Base-by-base conservation (phyloP, 2,329 filamentous ascomycete species). In the Fusarium nelsonii region DNA sequence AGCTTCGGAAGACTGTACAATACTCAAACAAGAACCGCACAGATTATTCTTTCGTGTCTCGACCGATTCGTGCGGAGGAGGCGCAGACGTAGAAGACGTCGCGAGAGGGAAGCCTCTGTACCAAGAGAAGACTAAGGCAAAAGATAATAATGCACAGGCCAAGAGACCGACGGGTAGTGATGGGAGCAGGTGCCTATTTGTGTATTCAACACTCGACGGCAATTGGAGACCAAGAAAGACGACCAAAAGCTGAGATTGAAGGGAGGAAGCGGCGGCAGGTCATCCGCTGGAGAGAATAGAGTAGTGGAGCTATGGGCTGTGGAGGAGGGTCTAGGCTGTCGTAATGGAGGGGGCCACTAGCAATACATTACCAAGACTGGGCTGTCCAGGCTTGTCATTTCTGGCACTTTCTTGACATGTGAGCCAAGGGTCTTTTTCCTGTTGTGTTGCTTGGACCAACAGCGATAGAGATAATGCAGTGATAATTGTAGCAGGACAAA, bases 251-350 rank as follows among this genome's bases (percentile, higher is more conserved):
- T 37, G 20, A 15, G 32, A 37, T 49, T 45, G n/a, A 48, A 54
- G 51, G 51, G 51, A 51, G 23, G n/a, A 40, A 39, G 16, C 18
- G 23, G 16, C 30, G 33, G 48, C 15, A 28, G 48, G 34, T 51
- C 48, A 51, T 40, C 16, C 23, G 48, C 34, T 28, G 48, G 15
- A 26, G 48, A 50, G 23, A 39, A 50, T 15, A 18, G 33, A 39
- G 23, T 39, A 39, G 34, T 46, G 51, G 51, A 36, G 36, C 41
- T 36, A 9, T 23, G 9, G 36, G 12, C 40, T 23, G 15, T 46
- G 40, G 23, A 36, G n/a, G n/a, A 48, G 41, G 52, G 52, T 49
- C 52, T 37, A 49, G 52, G 41, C 52, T 55, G n/a, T 49, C 41
- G 52, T 55, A 49, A 36, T 37, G 52, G 52, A 55, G 41, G 52